These are phyloP conservation scores for Spinacia oleracea DNA, from an alignment of 179 eudicot genomes.

Conservation along the genomic window DNA sequence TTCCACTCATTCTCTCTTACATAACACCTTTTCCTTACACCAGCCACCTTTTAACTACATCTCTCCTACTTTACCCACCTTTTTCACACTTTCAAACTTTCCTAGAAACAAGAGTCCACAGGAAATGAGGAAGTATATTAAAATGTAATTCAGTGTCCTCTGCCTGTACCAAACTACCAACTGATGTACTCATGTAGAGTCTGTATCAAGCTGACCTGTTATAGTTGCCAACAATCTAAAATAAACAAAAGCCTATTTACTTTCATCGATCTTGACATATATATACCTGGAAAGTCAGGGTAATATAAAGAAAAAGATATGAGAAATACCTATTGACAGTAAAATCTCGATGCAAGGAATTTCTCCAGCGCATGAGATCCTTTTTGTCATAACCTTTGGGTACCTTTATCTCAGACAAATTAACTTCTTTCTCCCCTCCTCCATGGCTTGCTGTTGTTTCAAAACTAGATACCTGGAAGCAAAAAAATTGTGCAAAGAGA, in stretches of 20 bases:
- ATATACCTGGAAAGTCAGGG: neutral
- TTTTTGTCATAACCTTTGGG: slow-evolving; percentile 50
- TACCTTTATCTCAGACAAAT: slow-evolving; percentile 29
- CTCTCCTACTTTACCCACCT: too few relatives aligned
- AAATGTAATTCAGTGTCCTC: neutral
- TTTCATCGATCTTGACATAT: neutral
- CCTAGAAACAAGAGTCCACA: too few relatives aligned
- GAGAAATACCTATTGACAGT: slow-evolving; percentile 73
- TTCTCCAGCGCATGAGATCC: slow-evolving; percentile 63
- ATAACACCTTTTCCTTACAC: too few relatives aligned
- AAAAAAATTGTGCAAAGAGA: slow-evolving; percentile 7
- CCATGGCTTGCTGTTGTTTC: slow-evolving; percentile 43
- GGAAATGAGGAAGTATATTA: too few relatives aligned
- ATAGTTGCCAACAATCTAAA: neutral
- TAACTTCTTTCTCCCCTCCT: slow-evolving; percentile 31
- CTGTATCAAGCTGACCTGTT: neutral
- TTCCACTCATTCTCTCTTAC: too few relatives aligned
- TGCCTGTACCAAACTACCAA: too few relatives aligned
- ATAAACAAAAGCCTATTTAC: neutral
- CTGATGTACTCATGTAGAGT: neutral
- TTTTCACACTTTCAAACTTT: too few relatives aligned
- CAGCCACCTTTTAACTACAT: too few relatives aligned
- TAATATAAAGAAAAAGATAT: neutral
- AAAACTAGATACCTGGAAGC: slow-evolving; percentile 82
- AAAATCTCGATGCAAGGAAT: slow-evolving; percentile 76